Conservation (phyloP, 495 filamentous ascomycete genomes). For the Penicillium daleae region DNA sequence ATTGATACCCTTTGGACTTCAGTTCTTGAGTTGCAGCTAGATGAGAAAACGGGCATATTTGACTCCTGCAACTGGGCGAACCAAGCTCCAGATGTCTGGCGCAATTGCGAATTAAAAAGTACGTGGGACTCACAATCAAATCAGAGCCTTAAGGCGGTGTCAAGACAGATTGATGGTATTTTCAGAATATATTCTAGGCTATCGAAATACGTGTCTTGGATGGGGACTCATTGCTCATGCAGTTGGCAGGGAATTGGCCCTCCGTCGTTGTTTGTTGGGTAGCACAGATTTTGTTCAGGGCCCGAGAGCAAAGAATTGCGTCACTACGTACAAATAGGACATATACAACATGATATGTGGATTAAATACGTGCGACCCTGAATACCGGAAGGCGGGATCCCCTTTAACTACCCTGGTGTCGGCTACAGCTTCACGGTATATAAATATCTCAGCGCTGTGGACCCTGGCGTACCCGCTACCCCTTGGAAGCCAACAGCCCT, state of each 20-base stretch:
- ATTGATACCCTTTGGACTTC: neutral
- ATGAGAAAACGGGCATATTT: neutral
- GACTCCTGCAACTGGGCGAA: neutral
- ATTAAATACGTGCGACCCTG: too few species aligned
- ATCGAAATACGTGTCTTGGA: too few species aligned
- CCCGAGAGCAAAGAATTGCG: too few species aligned
- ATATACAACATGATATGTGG: too few species aligned
- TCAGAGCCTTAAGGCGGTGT: too few species aligned
- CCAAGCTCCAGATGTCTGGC: too few species aligned
- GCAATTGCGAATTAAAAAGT: too few species aligned
- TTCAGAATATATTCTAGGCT: too few species aligned
- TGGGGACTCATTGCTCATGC: too few species aligned
- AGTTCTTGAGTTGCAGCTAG: neutral
- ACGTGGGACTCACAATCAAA: too few species aligned
- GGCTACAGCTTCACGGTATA: neutral
- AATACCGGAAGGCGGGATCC: neutral
- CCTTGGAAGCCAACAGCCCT: conserved; percentile 18
- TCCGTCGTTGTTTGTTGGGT: neutral
- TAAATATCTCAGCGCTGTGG: conserved; percentile 14
- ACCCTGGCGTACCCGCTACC: neutral
- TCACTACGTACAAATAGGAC: too few species aligned
- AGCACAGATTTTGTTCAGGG: neutral
- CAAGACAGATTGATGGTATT: too few species aligned
- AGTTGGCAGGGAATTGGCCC: neutral
- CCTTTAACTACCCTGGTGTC: neutral